These are phyloP conservation scores for Salix arbutifolia DNA, from an alignment of 345 rosid genomes.

Conservation along the genomic window DNA sequence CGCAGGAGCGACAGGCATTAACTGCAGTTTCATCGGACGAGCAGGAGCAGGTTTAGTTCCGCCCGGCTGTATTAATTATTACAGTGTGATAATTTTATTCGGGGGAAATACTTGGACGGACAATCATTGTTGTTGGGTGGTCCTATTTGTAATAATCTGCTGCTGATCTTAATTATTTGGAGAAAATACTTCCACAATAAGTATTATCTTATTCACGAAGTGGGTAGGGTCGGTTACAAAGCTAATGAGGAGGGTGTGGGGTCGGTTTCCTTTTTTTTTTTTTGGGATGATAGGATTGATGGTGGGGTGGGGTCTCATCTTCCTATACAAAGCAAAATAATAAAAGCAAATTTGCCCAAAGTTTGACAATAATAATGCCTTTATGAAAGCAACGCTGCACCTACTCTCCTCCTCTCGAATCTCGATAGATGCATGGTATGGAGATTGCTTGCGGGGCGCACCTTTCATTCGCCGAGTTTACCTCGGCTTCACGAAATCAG, in stretches of 20 bases:
- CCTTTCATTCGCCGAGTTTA: background rate
- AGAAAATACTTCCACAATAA: too few relatives aligned
- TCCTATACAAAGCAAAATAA: slow-evolving; percentile 4
- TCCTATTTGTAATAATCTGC: background rate
- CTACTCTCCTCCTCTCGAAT: slow-evolving; percentile 19
- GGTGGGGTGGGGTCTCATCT: slow-evolving; percentile 12
- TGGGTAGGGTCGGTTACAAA: slow-evolving; percentile 47
- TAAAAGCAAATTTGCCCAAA: slow-evolving; percentile 18
- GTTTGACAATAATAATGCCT: slow-evolving; percentile 28
- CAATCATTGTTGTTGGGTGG: slow-evolving; percentile 48
- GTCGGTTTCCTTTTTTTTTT: slow-evolving; percentile 7
- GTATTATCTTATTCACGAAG: slow-evolving; percentile 22
- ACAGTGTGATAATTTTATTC: background rate
- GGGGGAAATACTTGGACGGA: background rate
- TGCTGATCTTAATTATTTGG: background rate
- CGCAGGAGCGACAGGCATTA: too few relatives aligned
- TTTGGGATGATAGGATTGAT: slow-evolving; percentile 7
- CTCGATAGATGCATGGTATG: background rate
- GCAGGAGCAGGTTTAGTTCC: too few relatives aligned
- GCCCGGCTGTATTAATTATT: too few relatives aligned
- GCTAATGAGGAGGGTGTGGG: slow-evolving; percentile 28
- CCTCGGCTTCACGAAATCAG: slow-evolving; percentile 12
- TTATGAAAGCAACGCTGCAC: slow-evolving; percentile 55
- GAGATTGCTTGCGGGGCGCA: slow-evolving; percentile 27
- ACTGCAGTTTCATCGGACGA: too few relatives aligned